Conservation (phyloP, 768 basidiomycete genomes). For the Pholiota conissans region DNA sequence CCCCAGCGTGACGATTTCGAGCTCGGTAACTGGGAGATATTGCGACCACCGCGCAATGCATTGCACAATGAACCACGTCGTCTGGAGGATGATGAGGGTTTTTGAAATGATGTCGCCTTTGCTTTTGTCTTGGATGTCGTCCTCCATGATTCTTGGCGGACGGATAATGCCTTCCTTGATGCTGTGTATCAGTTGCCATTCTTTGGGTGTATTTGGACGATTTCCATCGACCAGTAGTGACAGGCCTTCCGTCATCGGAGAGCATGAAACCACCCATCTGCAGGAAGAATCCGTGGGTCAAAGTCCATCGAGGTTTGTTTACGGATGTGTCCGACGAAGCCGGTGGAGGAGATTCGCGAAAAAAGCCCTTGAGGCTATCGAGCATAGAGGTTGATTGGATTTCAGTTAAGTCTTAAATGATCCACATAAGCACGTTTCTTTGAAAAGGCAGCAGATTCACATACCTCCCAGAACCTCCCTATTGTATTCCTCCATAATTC, state of each 20-base stretch:
- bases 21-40: constrained; percentile 27
- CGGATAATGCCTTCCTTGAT: no score
- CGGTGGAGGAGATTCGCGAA: no score
- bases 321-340: no score
- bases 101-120: no score
- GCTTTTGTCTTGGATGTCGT: constrained; percentile 20
- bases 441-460: no score
- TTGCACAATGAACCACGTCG: constrained; percentile 32
- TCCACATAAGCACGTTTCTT: no score
- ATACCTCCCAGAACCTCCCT: background rate
- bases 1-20: constrained; percentile 36
- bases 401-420: no score
- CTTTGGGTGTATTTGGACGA: background rate
- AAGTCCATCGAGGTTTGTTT: constrained; percentile 13
- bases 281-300: constrained; percentile 17
- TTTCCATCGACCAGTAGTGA: background rate
- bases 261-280: constrained; percentile 20
- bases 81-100: constrained; percentile 33
- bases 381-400: no score
- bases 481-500: background rate
- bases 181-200: constrained; percentile 1
- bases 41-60: constrained; percentile 21
- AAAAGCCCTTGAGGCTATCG: no score
- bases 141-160: constrained; percentile 3
- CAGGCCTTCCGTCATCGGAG: constrained; percentile 20